These are phyloP conservation scores for Erigeron philadelphicus DNA, from an alignment of 140 eudicot genomes.

Conservation along the genomic window DNA sequence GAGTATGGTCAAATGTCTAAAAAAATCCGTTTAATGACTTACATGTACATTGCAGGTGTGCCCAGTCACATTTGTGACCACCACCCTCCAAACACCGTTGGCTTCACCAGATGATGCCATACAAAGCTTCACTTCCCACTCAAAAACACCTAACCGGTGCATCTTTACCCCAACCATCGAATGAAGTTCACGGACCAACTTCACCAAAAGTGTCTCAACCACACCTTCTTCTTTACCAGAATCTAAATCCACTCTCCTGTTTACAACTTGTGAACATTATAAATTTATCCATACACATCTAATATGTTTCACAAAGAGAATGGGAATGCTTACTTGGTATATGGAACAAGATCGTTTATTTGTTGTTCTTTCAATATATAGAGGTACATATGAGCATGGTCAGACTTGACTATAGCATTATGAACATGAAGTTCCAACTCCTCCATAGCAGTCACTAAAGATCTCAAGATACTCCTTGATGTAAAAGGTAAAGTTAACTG, in stretches of 20 bases:
- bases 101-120: slow-evolving; percentile 68
- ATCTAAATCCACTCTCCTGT: slow-evolving; percentile 53
- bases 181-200: slow-evolving; percentile 70
- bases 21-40: slow-evolving; percentile 33
- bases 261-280: slow-evolving; percentile 18
- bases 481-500: slow-evolving; percentile 60
- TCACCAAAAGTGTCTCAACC: slow-evolving; percentile 62
- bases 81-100: slow-evolving; percentile 94
- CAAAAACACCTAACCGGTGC: slow-evolving; percentile 88
- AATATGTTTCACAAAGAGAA: not conserved
- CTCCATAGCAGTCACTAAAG: slow-evolving; percentile 86
- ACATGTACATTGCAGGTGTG: slow-evolving; percentile 93
- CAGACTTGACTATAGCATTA: slow-evolving; percentile 67
- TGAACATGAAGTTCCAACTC: slow-evolving; percentile 95
- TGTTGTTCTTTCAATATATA: slow-evolving; percentile 69
- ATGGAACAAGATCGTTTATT: slow-evolving; percentile 72
- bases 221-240: slow-evolving; percentile 53
- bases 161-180: slow-evolving; percentile 68
- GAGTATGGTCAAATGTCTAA: not conserved
- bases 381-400: slow-evolving; percentile 94
- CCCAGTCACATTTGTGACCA: slow-evolving; percentile 83
- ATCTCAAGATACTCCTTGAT: slow-evolving; percentile 80
- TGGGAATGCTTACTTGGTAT: slow-evolving; percentile 43
- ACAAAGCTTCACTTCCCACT: slow-evolving; percentile 98
- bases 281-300: not conserved